Base-by-base conservation (phyloP, 768 basidiomycete genomes). In the Tricholoma sp. region DNA sequence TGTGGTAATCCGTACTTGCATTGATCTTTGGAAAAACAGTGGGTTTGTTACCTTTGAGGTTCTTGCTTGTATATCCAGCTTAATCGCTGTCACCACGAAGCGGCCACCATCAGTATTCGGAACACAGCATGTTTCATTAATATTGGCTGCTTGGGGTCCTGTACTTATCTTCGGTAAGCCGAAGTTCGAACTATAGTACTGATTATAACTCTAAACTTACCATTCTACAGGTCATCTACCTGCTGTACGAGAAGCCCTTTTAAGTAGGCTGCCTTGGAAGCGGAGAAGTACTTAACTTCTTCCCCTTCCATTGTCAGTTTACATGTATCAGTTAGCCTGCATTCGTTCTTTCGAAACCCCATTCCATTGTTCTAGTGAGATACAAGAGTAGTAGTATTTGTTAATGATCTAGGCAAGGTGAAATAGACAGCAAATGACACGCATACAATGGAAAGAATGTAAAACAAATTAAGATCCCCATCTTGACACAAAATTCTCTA, bases 121-220 rank as follows among this genome's bases (percentile, higher is more conserved):
- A 28, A 80, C 85, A 29, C 86, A 88, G 57, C 83, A 88, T 64
- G 63, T 88, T 54, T 81, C 83, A 37, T 65, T 88, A 45, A 61
- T 88, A 15, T 67, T 86, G 24, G 76, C 72, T 8, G 83, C 76
- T 9, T 88, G 85, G 85, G 81, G 76, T 6, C 86, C 85, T 7
- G 70, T 72, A 9, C 33, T 87, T 18, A 63, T 84, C 34, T 81
- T 86, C 60, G 78, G 85, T 80, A 54, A 59, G 75, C 63, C 20
- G 37, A 36, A 4, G 5, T 17, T 31, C 10, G 17, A 2, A 31
- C 28, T 6, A 24, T 24, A 24, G 24, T 24, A n/a, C 20, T 7
- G 12, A 28, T n/a, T 32, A 10, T 17, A 6, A 17, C 5, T 17
- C 41, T n/a, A 58, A 29, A 24, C 24, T 50, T 7, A 56, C 13